Conservation (phyloP, 1,284 basidiomycete genomes). For the Somion occarium region DNA sequence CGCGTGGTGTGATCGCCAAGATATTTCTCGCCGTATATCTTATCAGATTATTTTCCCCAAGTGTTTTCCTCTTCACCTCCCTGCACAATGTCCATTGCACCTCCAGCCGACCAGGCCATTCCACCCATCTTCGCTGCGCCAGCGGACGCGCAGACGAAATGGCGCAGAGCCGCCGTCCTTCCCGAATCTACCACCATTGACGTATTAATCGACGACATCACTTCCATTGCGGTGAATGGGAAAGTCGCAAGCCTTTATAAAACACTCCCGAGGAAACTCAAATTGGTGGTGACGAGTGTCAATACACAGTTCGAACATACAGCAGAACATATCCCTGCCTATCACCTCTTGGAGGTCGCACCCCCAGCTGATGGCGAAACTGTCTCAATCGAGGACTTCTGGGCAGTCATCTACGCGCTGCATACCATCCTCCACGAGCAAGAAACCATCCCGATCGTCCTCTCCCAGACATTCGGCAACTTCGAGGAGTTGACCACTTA, state of each 20-base stretch:
- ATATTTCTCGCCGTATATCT: not conserved
- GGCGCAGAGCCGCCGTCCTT: conserved; percentile 13
- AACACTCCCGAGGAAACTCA: conserved; percentile 16
- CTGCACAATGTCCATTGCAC: not conserved
- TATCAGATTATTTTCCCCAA: not conserved
- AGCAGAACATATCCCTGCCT: conserved; percentile 27
- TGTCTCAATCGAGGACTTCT: conserved; percentile 23
- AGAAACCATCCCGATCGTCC: conserved; percentile 28
- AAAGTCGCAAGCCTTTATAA: conserved; percentile 14
- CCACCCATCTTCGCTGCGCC: not conserved
- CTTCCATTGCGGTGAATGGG: conserved; percentile 15
- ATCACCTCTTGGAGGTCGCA: conserved; percentile 25
- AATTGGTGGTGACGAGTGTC: conserved; percentile 26
- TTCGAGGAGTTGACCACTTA: conserved; percentile 19
- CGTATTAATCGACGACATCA: not conserved
- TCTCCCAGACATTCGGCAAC: conserved; percentile 18
- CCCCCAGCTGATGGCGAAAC: conserved; percentile 8
- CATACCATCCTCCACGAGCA: conserved; percentile 24
- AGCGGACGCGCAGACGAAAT: not conserved
- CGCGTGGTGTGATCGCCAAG: not conserved
- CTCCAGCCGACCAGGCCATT: not conserved
- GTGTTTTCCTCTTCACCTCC: not conserved
- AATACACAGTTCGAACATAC: conserved; percentile 27
- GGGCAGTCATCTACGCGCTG: conserved; percentile 27
- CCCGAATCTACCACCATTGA: conserved; percentile 17